A percentile compares a stretch with the other conserved stretches of the same genome.
These are phyloP conservation scores for Populus pruinosa DNA, from an alignment of 345 rosid species.

Conservation along the genomic window DNA sequence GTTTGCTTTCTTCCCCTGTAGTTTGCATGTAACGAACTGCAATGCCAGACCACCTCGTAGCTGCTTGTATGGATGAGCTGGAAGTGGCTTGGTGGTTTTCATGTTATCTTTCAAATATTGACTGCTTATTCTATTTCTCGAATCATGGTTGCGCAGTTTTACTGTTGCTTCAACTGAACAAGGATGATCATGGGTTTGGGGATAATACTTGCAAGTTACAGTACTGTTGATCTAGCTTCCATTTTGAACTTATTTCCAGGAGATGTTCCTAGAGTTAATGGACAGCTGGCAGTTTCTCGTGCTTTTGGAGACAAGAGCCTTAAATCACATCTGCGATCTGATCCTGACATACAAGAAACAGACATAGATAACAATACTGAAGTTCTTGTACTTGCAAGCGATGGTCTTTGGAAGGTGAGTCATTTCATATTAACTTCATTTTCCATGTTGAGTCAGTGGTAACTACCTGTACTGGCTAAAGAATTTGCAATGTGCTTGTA, in stretches of 20 bases:
- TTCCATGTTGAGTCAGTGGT: neutral
- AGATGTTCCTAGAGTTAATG: slow-evolving; percentile 77
- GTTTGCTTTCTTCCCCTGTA: neutral
- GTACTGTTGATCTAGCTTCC: neutral
- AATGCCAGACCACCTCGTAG: neutral
- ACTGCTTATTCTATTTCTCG: neutral
- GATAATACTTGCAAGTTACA: neutral
- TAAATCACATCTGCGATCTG: slow-evolving; percentile 56
- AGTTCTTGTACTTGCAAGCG: slow-evolving; percentile 58
- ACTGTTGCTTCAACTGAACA: neutral
- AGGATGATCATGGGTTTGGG: neutral
- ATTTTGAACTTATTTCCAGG: slow-evolving; percentile 37
- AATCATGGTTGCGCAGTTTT: no score
- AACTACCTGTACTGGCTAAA: neutral
- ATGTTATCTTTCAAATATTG: neutral
- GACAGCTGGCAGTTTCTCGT: slow-evolving; percentile 75
- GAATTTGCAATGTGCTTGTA: neutral
- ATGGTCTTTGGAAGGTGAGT: slow-evolving; percentile 72
- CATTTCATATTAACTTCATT: neutral
- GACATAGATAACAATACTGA: slow-evolving; percentile 38
- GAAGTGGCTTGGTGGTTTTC: neutral
- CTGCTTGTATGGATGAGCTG: neutral
- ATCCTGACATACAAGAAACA: slow-evolving; percentile 49
- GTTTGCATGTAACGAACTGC: neutral
- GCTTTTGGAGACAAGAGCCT: slow-evolving; percentile 77